phyloP scores from a whole-genome alignment of 2,329 filamentous ascomycete species.

The Thelonectria discophora region DNA sequence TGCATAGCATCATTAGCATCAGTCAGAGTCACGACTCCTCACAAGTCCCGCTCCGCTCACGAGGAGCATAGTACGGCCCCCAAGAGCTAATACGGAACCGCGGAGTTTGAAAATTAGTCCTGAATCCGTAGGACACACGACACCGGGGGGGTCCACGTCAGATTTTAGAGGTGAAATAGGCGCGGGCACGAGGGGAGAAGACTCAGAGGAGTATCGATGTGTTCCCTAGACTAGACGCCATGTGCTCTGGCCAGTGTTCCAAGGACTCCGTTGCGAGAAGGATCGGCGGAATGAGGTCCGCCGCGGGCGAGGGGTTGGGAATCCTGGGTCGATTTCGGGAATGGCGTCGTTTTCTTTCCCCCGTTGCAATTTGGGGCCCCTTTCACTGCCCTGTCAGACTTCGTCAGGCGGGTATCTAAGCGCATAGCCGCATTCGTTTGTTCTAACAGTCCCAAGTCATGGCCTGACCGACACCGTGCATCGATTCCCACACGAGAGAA shows the following conservation, averaged over 20 bases:
- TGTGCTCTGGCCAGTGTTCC: neutral
- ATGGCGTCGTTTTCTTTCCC: neutral
- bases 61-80: slow-evolving; percentile 9
- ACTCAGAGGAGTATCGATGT: neutral
- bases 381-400: slow-evolving; percentile 9
- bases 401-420: slow-evolving; percentile 12
- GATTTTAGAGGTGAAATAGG: slow-evolving; percentile 23
- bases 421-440: slow-evolving; percentile 15
- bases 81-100: slow-evolving; percentile 6
- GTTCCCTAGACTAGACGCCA: slow-evolving; percentile 6
- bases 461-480: slow-evolving; percentile 12
- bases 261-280: slow-evolving; percentile 1
- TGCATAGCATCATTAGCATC: slow-evolving; percentile 1
- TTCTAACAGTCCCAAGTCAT: slow-evolving; percentile 11
- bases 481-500: slow-evolving; percentile 1
- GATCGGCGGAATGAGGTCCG: slow-evolving; percentile 6
- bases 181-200: slow-evolving; percentile 1
- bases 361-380: too few relatives aligned
- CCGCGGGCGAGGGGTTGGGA: neutral
- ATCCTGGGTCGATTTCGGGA: neutral
- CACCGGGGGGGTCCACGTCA: slow-evolving; percentile 16
- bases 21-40: slow-evolving; percentile 8
- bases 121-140: slow-evolving; percentile 1
- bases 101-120: neutral
- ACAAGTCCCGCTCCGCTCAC: neutral